Evolutionary conservation across 768 basidiomycete genomes (phyloP), one percentile per base, ranked within the genome.

Genomic region (Megacollybia marginata): DNA sequence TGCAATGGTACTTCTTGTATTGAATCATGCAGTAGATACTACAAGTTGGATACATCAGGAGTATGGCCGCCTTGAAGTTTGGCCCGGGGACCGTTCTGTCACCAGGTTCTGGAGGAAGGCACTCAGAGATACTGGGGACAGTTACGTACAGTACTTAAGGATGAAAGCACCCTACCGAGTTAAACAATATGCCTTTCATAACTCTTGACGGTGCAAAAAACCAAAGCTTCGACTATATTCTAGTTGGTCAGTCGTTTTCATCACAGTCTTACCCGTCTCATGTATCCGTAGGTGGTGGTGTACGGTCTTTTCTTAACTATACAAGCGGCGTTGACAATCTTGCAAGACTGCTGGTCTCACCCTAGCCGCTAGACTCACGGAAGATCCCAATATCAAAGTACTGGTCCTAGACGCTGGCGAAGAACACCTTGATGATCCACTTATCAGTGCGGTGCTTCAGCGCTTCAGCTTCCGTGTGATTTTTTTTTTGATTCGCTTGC

Each of bases 321-420:
- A 47, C n/a, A 13, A 11, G 15, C 42, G 28, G 19, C 15, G 42
- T 23, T 48, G 20, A 44, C 15, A 44, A 33, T 44, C 33, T 8
- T 5, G 9, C 20, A 20, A 59, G 59, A 55, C 59, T n/a, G 68
- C 67, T 9, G 72, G 73, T 13, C 56, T 72, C 20, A 68, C 69
- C 2, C 56, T 74, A 20, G 72, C 72, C 12, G 58, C 62, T 9
- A 59, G 72, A 15, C 59, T 75, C 33, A 54, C 64, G 5, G 66
- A 70, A 45, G 65, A 72, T 54, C 47, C 60, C 2, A 48, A 56
- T 31, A 59, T 59, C 47, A 59, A 61, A 11, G 69, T 74, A 10
- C 54, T 68, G 33, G 66, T 72, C 4, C 53, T 67, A 47, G 65
- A 67, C 47, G 62, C 65, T 1, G 65, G 65, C 15, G 44, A 54